These are phyloP conservation scores for Gracilaria caudata DNA, from an alignment of 23 red algal species.

Conservation along the genomic window DNA sequence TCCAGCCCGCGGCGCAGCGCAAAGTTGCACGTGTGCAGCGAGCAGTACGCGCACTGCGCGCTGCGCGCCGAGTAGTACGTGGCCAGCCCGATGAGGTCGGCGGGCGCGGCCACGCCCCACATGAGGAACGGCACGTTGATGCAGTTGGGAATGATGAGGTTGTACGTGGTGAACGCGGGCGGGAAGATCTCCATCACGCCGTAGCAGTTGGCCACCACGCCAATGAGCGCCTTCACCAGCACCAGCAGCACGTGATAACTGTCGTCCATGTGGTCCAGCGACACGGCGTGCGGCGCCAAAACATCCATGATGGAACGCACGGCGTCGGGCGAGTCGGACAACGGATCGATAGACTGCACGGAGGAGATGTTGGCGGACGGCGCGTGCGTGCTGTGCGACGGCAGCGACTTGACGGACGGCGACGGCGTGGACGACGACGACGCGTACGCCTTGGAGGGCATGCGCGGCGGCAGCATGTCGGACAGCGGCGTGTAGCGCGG, in stretches of 20 bases:
- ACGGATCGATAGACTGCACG: conserved; percentile 17
- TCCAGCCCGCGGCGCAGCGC: conserved; percentile 58
- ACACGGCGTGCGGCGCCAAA: conserved; percentile 44
- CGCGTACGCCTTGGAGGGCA: not conserved
- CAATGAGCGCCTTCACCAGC: conserved; percentile 34
- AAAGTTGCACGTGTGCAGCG: conserved; percentile 70
- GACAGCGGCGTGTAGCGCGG: conserved; percentile 22
- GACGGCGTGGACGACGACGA: not conserved
- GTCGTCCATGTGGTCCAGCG: conserved; percentile 44
- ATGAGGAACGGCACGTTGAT: conserved; percentile 62
- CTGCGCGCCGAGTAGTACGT: conserved; percentile 49
- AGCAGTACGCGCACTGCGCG: conserved; percentile 64
- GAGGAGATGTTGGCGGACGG: conserved; percentile 23
- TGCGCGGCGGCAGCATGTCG: conserved; percentile 16
- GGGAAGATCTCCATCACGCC: conserved; percentile 69
- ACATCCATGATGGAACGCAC: conserved; percentile 51
- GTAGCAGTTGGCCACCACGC: conserved; percentile 55
- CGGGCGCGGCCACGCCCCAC: conserved; percentile 33
- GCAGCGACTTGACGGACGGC: conserved; percentile 17
- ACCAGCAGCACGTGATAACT: conserved; percentile 44
- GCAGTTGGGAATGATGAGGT: conserved; percentile 58
- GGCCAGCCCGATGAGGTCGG: conserved; percentile 37
- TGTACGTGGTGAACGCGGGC: conserved; percentile 62
- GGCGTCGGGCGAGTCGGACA: not conserved
- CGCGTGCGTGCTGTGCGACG: not conserved